These are phyloP conservation scores for Penicillium sp. DNA, from an alignment of 2,329 filamentous ascomycete species.

Conservation along the genomic window DNA sequence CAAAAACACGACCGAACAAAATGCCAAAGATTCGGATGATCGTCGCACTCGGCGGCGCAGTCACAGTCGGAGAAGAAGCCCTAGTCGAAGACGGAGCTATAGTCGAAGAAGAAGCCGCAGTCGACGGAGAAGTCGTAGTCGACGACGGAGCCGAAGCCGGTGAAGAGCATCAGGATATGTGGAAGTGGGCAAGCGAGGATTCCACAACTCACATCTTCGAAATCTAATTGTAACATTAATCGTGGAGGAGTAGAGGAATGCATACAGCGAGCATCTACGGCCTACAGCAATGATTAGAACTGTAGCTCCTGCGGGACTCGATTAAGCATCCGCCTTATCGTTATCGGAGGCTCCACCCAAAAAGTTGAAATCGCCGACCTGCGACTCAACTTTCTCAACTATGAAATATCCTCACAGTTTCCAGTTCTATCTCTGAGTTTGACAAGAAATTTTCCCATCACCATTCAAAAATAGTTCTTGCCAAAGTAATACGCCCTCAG, in stretches of 20 bases:
- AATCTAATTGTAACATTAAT: conserved; percentile 9
- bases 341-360: conserved; percentile 25
- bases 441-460: not conserved
- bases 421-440: not conserved
- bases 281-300: too few relatives aligned
- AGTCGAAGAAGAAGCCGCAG: conserved; percentile 19
- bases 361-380: conserved; percentile 23
- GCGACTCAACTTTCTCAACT: conserved; percentile 12
- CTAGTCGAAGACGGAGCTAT: conserved; percentile 18
- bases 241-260: conserved; percentile 13
- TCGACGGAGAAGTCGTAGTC: conserved; percentile 18
- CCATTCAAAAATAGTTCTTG: not conserved
- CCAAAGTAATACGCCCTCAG: too few relatives aligned
- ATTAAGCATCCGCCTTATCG: conserved; percentile 21
- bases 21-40: conserved; percentile 25
- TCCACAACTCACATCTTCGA: not conserved
- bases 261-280: not conserved
- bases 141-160: conserved; percentile 25
- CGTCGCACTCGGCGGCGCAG: conserved; percentile 21
- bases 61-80: conserved; percentile 16
- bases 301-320: too few relatives aligned
- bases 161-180: conserved; percentile 8
- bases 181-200: too few relatives aligned
- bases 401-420: not conserved
- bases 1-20: not conserved